Conservation (phyloP, 2,329 filamentous ascomycete species). For the Helotiales sp. region DNA sequence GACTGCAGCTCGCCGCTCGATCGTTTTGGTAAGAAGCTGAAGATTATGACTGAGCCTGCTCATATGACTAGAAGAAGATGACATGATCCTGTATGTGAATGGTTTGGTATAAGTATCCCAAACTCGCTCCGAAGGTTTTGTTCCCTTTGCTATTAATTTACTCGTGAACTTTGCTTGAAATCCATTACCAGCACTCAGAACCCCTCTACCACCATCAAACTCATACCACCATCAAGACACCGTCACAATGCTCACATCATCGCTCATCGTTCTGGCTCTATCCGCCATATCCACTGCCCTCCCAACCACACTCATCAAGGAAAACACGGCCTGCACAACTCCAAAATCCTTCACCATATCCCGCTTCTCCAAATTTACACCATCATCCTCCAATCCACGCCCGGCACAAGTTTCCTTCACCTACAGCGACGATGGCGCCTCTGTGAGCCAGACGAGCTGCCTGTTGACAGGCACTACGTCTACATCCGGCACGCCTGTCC, state of each 20-base stretch:
- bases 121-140: neutral
- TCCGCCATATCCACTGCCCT: slow-evolving; percentile 19
- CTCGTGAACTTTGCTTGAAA: neutral
- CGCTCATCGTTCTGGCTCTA: neutral
- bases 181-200: neutral
- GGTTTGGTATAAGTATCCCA: neutral
- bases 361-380: slow-evolving; percentile 31
- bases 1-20: neutral
- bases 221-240: too few relatives aligned
- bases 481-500: neutral
- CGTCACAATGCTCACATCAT: neutral
- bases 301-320: slow-evolving; percentile 3
- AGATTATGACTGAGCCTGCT: neutral
- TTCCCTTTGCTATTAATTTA: neutral
- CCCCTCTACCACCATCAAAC: neutral
- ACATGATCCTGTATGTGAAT: neutral
- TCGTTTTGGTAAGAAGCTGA: neutral
- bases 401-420: slow-evolving; percentile 24
- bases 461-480: slow-evolving; percentile 4
- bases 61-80: neutral
- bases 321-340: slow-evolving; percentile 2
- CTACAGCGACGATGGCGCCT: slow-evolving; percentile 14
- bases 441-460: neutral
- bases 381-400: slow-evolving; percentile 21
- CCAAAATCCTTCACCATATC: slow-evolving; percentile 28